Evolutionary conservation across 768 basidiomycete genomes (phyloP).

Genomic region (Rhodotorula diobovata): DNA sequence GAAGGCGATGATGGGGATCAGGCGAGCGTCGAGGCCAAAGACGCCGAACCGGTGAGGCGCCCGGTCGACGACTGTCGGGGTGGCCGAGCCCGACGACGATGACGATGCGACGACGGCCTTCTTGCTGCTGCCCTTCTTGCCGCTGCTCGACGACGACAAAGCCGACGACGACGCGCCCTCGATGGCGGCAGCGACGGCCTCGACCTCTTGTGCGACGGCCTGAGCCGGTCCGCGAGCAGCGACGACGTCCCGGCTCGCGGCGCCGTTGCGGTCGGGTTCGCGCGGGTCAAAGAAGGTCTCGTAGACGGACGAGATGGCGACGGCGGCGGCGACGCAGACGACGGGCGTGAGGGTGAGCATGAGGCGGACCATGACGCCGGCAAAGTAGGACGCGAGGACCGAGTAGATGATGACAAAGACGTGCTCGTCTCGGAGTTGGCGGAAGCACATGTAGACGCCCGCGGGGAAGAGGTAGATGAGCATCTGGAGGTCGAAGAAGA

Average conservation of each 20-base stretch:
- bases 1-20: constrained; percentile 68
- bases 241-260: neutral
- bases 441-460: constrained; percentile 90
- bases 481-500: constrained; percentile 99
- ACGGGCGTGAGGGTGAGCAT: constrained; percentile 97
- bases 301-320: constrained; percentile 79
- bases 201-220: constrained; percentile 40
- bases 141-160: constrained; percentile 11
- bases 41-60: constrained; percentile 55
- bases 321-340: constrained; percentile 87
- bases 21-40: constrained; percentile 77
- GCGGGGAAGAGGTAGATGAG: constrained; percentile 97
- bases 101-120: constrained; percentile 36
- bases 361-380: constrained; percentile 98
- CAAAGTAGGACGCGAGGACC: constrained; percentile 92
- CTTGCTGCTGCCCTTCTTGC: constrained; percentile 58
- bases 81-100: constrained; percentile 5
- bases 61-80: constrained; percentile 4
- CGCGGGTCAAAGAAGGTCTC: constrained; percentile 84
- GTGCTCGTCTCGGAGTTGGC: constrained; percentile 88
- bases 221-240: neutral
- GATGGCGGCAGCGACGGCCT: constrained; percentile 43
- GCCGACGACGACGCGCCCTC: constrained; percentile 40
- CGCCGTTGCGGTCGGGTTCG: constrained; percentile 55
- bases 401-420: constrained; percentile 98